Evolutionary conservation across 331 rosid species (phyloP).

Genomic region (Pyracantha coccinea): DNA sequence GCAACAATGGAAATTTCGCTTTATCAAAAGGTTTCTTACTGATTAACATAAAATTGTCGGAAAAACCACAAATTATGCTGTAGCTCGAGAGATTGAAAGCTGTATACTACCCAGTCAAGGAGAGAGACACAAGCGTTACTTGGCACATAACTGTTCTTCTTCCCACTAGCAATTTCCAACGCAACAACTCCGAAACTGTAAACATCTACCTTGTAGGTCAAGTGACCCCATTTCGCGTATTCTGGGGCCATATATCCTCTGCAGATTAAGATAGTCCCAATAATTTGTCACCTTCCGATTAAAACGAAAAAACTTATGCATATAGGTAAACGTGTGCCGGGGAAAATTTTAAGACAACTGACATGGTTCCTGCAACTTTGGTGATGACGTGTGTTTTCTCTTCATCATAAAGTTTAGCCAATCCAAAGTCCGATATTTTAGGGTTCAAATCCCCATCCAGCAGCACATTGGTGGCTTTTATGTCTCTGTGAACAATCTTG

Average conservation of each 20-base stretch:
- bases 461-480: constrained; percentile 63
- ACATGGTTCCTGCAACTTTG: constrained; percentile 58
- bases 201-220: constrained; percentile 34
- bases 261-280: neutral
- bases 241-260: constrained; percentile 42
- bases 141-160: constrained; percentile 20
- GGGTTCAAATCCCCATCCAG: constrained; percentile 53
- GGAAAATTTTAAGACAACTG: neutral
- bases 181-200: constrained; percentile 40
- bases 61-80: neutral
- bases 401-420: constrained; percentile 62
- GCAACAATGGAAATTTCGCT: neutral
- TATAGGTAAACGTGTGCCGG: neutral
- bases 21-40: neutral
- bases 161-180: constrained; percentile 33
- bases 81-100: neutral
- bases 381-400: constrained; percentile 50
- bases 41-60: neutral
- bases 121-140: constrained; percentile 20
- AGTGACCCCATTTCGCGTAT: constrained; percentile 35
- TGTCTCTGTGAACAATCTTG: constrained; percentile 65
- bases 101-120: constrained; percentile 27
- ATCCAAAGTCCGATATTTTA: constrained; percentile 69
- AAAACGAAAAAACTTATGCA: neutral
- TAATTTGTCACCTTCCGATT: neutral